Evolutionary conservation across 371 early-diverging fungal species (phyloP).

Genomic region (Mortierella sp.): DNA sequence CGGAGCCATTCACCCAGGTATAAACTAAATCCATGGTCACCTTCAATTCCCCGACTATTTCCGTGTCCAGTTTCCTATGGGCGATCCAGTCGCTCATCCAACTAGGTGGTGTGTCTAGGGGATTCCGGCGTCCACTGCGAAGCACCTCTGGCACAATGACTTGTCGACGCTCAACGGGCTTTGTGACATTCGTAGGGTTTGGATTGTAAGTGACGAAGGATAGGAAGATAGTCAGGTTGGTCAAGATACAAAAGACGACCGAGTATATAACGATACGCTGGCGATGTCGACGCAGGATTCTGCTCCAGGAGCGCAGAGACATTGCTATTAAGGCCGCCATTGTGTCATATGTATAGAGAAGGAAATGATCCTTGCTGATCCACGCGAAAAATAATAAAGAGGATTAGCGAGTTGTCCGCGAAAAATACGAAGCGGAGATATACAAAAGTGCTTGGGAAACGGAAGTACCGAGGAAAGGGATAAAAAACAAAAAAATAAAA

Average conservation of each 20-base stretch:
- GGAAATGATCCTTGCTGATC: background rate
- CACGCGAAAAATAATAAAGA: no score
- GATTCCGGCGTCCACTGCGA: slow-evolving; percentile 4
- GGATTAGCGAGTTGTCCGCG: no score
- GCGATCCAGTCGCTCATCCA: slow-evolving; percentile 30
- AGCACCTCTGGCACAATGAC: background rate
- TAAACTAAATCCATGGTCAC: slow-evolving; percentile 39
- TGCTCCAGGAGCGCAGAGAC: background rate
- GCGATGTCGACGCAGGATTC: background rate
- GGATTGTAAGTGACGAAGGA: background rate
- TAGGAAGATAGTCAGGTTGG: slow-evolving; percentile 15
- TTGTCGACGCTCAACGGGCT: slow-evolving; percentile 16
- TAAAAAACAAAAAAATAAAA: background rate
- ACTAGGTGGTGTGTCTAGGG: background rate
- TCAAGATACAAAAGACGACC: slow-evolving; percentile 10
- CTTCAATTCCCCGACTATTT: background rate
- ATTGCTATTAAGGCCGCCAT: background rate
- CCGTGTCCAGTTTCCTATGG: slow-evolving; percentile 9
- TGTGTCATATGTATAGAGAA: background rate
- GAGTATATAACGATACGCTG: slow-evolving; percentile 8
- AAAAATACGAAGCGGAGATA: no score
- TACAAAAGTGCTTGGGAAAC: background rate
- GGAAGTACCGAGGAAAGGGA: background rate
- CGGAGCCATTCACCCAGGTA: slow-evolving; percentile 57
- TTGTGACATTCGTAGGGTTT: background rate